These are phyloP conservation scores for Leccinum subgranulosum DNA, from an alignment of 768 basidiomycete species.

Conservation along the genomic window DNA sequence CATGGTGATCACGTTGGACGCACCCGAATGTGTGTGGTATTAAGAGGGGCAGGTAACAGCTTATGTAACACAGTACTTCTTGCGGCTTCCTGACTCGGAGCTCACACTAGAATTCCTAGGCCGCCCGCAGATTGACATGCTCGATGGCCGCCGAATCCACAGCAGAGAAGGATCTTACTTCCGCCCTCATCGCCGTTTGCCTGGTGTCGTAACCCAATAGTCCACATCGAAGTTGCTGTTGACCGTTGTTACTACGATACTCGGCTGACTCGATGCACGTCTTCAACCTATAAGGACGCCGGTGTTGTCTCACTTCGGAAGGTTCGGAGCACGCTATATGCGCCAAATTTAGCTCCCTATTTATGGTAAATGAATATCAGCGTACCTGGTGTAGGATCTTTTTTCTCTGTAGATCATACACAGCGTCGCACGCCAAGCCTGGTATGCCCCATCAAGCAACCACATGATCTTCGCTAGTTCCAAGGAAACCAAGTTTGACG, in stretches of 20 bases:
- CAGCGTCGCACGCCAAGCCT: neutral
- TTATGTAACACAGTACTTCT: slow-evolving; percentile 15
- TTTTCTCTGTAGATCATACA: neutral
- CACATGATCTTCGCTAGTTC: too few relatives aligned
- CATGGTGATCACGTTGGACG: slow-evolving; percentile 9
- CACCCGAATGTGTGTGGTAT: slow-evolving; percentile 3
- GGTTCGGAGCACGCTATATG: neutral
- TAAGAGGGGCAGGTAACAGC: slow-evolving; percentile 1
- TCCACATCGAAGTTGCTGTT: slow-evolving; percentile 14
- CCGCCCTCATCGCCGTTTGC: neutral
- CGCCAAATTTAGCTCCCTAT: neutral
- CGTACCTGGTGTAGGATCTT: too few relatives aligned
- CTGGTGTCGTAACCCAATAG: slow-evolving; percentile 15
- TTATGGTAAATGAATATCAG: too few relatives aligned
- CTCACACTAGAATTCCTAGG: neutral
- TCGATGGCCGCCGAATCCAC: neutral
- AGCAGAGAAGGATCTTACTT: too few relatives aligned
- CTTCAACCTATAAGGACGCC: neutral
- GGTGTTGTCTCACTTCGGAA: neutral
- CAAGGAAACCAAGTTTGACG: too few relatives aligned
- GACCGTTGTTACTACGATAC: slow-evolving; percentile 12
- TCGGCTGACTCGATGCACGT: neutral
- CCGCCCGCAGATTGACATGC: neutral
- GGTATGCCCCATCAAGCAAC: too few relatives aligned
- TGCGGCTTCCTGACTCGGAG: neutral